Base-by-base conservation (phyloP, 495 filamentous ascomycete genomes). In the Neurospora sp. region DNA sequence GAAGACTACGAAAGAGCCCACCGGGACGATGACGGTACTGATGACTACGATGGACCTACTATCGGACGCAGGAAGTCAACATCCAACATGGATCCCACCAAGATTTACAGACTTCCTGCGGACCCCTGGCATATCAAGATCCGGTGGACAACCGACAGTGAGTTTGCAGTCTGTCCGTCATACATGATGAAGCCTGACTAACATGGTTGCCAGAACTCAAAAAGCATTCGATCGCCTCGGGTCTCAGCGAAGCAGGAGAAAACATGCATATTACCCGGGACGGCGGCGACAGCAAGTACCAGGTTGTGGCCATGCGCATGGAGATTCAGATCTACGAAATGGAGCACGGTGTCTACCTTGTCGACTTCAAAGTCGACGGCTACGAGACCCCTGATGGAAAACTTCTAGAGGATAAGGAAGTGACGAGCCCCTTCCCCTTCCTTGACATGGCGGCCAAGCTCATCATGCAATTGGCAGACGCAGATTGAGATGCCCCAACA, bases 351-450 rank as follows among this genome's bases (percentile, higher is more conserved):
- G 94, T 94, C 75, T 99, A 94, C 81, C 91, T 98, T 74, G 96
- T 99, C 37, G 96, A 99, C 80, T 98, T 99, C 87, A 98, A 97
- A 78, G 97, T 96, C 78, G 94, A 94, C n/a, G 96, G 96, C 8
- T 99, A 99, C 81, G 96, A 99, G 81, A 91, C 92, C 44, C 76
- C 82, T 4, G 83, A 88, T 14, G 87, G 88, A 27, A 85, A 82
- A 71, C 79, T 88, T 65, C 79, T 88, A 31, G 87, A 90, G 74
- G 91, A 92, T 80, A 93, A 94, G 85, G 89, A 90, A 71, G 90
- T 91, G 48, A 90, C 89, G 69, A 90, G 87, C 77, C 91, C 91
- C 71, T 94, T 92, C 77, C 91, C 91, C 35, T 94, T 94, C 83
- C 83, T 94, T 73, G 91, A 94, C 80, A 85, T 93, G 78, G 91